Base-by-base conservation (phyloP, 1,284 basidiomycete genomes). In the Entoloma clypeatum region DNA sequence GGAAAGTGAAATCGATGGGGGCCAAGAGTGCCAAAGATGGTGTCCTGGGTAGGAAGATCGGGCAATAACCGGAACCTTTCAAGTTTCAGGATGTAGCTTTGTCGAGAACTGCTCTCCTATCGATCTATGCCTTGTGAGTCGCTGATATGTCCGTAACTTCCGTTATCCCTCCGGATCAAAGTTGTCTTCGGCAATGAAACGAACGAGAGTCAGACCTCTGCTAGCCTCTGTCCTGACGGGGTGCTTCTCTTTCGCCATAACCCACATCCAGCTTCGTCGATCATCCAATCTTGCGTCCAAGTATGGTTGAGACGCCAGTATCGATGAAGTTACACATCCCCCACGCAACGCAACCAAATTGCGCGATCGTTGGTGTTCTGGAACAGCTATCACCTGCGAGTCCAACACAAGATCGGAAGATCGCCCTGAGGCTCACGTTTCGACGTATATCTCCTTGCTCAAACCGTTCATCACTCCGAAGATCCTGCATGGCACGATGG, bases 401-500 rank as follows among this genome's bases (percentile, higher is more conserved):
- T 49, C 60, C 74, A n/a, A 80, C 75, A 2, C 55, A 68, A 27
- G 81, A 75, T 36, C 69, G 74, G 39, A 78, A 69, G 57, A 67
- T 88, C 44, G 81, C 82, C n/a, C 57, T 88, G 66, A 9, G 31
- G 18, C 17, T 22, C 22, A 28, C n/a, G 18, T 35, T 23, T n/a
- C n/a, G n/a, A n/a, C n/a, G n/a, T n/a, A n/a, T n/a, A n/a, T n/a
- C n/a, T n/a, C n/a, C 30, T 29, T 34, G 29, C 46, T 41, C 10
- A 2, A 6, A 36, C 16, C 33, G 11, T 24, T 22, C 43, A 14
- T 17, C 5, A n/a, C 11, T 17, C 8, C 8, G 36, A 44, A 87
- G 86, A 81, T 88, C 48, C 61, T 87, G 7, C 86, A 88, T 58
- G 85, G 85, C 28, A 69, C 76, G n/a, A 72, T 85, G 71, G 86